A percentile compares a stretch with the other conserved stretches of the same genome.
These are phyloP conservation scores for Jatropha curcas DNA, from an alignment of 345 rosid genomes.

Conservation along the genomic window DNA sequence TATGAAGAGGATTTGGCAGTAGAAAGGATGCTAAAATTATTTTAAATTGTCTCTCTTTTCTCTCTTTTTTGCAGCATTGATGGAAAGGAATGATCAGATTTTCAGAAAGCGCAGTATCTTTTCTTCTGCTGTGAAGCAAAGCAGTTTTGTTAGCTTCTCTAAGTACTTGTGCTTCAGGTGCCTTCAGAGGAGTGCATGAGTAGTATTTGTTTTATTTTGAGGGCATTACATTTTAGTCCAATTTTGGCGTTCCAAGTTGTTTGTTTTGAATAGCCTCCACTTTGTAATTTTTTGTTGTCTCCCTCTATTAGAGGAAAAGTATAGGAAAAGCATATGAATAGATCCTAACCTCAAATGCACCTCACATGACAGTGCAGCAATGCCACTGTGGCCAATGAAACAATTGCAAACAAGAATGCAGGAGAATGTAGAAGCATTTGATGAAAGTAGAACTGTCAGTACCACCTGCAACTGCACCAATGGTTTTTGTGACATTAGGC, in stretches of 20 bases:
- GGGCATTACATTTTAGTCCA: neutral
- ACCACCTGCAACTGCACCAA: slow-evolving; percentile 95
- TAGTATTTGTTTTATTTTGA: neutral
- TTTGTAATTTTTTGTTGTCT: neutral
- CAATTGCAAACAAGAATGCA: neutral
- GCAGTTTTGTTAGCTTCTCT: neutral
- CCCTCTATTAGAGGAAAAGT: neutral
- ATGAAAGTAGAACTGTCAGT: neutral
- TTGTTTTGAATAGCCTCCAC: neutral
- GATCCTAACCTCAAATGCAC: neutral
- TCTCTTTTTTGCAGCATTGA: neutral
- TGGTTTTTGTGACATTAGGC: slow-evolving; percentile 91
- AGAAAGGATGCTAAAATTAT: neutral
- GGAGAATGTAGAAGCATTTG: neutral
- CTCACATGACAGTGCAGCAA: neutral
- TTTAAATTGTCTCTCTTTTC: neutral
- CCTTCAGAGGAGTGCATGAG: neutral
- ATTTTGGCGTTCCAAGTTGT: neutral
- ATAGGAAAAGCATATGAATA: neutral
- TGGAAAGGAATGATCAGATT: neutral
- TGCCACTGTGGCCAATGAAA: neutral
- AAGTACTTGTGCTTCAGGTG: neutral
- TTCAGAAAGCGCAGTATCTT: neutral
- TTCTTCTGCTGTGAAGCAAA: neutral
- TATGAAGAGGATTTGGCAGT: neutral